Evolutionary conservation across 352 stramenopile genomes (phyloP).

Genomic region (Phytophthora uliginosa): DNA sequence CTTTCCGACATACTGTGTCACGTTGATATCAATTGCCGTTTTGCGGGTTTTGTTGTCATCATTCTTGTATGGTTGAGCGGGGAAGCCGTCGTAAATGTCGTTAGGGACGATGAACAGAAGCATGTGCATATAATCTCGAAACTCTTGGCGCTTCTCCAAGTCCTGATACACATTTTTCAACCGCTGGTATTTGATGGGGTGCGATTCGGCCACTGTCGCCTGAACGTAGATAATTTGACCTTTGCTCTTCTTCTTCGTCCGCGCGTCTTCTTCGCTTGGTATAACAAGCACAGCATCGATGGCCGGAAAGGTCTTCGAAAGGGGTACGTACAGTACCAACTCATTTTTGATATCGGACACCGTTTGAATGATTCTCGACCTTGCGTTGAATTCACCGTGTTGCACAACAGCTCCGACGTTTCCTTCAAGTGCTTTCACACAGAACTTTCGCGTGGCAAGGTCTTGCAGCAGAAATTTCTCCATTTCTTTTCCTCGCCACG

Average conservation of each 20-base stretch:
- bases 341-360: no score
- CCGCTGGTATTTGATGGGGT: constrained; percentile 38
- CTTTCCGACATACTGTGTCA: neutral
- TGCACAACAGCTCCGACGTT: no score
- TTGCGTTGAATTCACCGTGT: no score
- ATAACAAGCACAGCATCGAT: constrained; percentile 42
- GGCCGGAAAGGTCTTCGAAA: constrained; percentile 42
- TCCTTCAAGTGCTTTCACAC: no score
- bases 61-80: neutral
- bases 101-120: constrained; percentile 32
- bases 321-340: no score
- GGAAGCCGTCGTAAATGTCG: neutral
- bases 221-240: constrained; percentile 35
- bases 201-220: constrained; percentile 24
- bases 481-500: no score
- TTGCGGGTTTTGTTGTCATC: no score
- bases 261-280: no score
- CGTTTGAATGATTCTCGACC: no score
- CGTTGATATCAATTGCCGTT: neutral
- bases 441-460: no score
- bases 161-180: constrained; percentile 31
- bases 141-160: constrained; percentile 11
- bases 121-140: constrained; percentile 34
- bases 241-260: no score
- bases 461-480: no score